These are phyloP conservation scores for Candida buenavistaensis DNA, from an alignment of 1,139 yeast species.

Conservation along the genomic window DNA sequence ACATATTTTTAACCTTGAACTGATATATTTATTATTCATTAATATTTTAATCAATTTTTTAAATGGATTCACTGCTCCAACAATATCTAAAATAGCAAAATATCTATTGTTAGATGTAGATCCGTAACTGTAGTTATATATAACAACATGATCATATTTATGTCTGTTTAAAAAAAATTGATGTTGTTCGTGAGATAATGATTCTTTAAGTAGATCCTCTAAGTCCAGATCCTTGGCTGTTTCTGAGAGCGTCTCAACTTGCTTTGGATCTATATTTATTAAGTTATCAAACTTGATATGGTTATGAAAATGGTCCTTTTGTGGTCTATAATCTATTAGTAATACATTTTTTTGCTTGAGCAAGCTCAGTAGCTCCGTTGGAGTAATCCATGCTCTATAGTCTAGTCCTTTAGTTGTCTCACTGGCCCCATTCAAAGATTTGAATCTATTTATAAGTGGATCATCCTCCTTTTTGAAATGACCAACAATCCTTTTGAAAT, in stretches of 20 bases:
- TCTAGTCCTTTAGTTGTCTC: constrained; percentile 1
- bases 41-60: constrained; percentile 54
- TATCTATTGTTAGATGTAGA: constrained; percentile 27
- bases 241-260: constrained; percentile 4
- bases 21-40: constrained; percentile 36
- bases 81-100: constrained; percentile 22
- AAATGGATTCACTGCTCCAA: constrained; percentile 37
- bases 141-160: constrained; percentile 58
- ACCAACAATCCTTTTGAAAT: constrained; percentile 11
- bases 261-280: constrained; percentile 68
- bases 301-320: constrained; percentile 54
- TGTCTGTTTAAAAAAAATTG: constrained; percentile 50
- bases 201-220: constrained; percentile 54
- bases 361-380: constrained; percentile 8
- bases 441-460: constrained; percentile 24
- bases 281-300: constrained; percentile 59
- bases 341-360: constrained; percentile 26
- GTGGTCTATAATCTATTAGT: constrained; percentile 65
- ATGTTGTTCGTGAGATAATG: constrained; percentile 56
- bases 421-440: constrained; percentile 15
- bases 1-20: constrained; percentile 32
- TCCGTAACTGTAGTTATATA: constrained; percentile 53
- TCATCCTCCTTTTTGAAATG: constrained; percentile 15
- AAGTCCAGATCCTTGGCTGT: constrained; percentile 55
- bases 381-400: constrained; percentile 6